Conservation (phyloP, 495 filamentous ascomycete species). For the Lasiosphaeria miniovina region DNA sequence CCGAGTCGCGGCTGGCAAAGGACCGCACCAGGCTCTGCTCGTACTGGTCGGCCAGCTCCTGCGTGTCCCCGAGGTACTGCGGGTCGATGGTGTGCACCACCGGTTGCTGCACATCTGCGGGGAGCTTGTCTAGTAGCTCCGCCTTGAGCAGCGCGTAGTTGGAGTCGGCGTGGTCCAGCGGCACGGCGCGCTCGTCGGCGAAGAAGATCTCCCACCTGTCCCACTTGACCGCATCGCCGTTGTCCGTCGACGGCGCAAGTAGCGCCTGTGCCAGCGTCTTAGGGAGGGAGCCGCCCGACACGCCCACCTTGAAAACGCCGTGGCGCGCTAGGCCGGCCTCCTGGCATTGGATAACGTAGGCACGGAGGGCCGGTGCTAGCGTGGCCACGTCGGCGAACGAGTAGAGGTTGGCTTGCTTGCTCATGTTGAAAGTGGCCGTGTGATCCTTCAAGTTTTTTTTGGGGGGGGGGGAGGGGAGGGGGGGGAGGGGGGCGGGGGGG, state of each 20-base stretch:
- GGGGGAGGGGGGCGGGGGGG: too few species aligned
- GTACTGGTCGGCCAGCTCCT: slow-evolving; percentile 91
- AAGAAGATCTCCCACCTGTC: slow-evolving; percentile 97
- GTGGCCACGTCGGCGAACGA: slow-evolving; percentile 65
- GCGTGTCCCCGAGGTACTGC: slow-evolving; percentile 69
- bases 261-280: slow-evolving; percentile 77
- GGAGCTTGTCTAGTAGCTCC: slow-evolving; percentile 85
- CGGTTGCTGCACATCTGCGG: slow-evolving; percentile 59
- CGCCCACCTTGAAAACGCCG: slow-evolving; percentile 79
- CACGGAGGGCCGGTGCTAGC: slow-evolving; percentile 70
- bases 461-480: neutral
- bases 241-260: slow-evolving; percentile 58
- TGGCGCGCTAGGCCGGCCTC: slow-evolving; percentile 76
- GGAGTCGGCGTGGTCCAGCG: slow-evolving; percentile 86
- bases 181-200: slow-evolving; percentile 92
- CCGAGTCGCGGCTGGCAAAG: slow-evolving; percentile 80
- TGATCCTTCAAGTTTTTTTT: neutral
- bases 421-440: slow-evolving; percentile 45
- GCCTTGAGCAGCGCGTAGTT: slow-evolving; percentile 87
- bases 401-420: slow-evolving; percentile 79
- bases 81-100: slow-evolving; percentile 75
- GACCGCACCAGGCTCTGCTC: slow-evolving; percentile 80
- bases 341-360: slow-evolving; percentile 77
- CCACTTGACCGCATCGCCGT: slow-evolving; percentile 67
- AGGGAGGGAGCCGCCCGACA: slow-evolving; percentile 93